These are phyloP conservation scores for Colletotrichum gloeosporioides DNA, from an alignment of 2,329 filamentous ascomycete genomes.

Conservation along the genomic window DNA sequence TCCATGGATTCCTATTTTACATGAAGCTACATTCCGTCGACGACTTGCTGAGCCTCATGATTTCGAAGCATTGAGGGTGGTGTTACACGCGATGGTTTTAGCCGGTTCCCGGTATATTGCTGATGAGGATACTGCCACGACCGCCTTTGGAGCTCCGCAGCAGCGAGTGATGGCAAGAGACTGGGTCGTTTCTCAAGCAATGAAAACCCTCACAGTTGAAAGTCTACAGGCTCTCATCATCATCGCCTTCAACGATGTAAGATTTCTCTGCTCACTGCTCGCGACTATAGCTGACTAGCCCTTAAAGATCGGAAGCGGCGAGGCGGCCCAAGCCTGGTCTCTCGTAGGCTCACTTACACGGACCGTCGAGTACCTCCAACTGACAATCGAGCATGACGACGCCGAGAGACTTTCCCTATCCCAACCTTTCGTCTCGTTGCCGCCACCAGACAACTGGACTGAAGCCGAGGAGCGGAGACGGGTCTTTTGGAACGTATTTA, in stretches of 20 bases:
- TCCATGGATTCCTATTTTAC: constrained; percentile 44
- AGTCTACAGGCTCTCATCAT: constrained; percentile 41
- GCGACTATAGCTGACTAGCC: not conserved
- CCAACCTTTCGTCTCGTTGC: constrained; percentile 31
- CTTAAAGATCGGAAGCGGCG: constrained; percentile 33
- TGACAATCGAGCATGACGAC: constrained; percentile 33
- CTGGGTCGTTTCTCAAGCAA: constrained; percentile 31
- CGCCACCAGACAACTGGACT: constrained; percentile 30
- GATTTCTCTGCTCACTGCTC: constrained; percentile 23
- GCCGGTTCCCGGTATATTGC: constrained; percentile 30
- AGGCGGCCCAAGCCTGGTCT: constrained; percentile 31
- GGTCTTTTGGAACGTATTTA: constrained; percentile 37
- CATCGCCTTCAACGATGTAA: constrained; percentile 39
- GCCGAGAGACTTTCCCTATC: constrained; percentile 26
- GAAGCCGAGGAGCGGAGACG: constrained; percentile 33
- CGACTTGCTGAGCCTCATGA: constrained; percentile 27
- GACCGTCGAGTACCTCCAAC: constrained; percentile 34
- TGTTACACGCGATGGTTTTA: constrained; percentile 40
- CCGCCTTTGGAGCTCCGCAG: not conserved
- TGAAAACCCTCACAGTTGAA: constrained; percentile 37
- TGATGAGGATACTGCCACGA: constrained; percentile 24
- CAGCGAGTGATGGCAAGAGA: constrained; percentile 4
- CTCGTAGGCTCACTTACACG: constrained; percentile 34
- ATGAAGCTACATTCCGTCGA: constrained; percentile 32
- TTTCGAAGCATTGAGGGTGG: constrained; percentile 28